Evolutionary conservation across 1,284 basidiomycete genomes (phyloP).

Genomic region (Papiliotrema terrestris): DNA sequence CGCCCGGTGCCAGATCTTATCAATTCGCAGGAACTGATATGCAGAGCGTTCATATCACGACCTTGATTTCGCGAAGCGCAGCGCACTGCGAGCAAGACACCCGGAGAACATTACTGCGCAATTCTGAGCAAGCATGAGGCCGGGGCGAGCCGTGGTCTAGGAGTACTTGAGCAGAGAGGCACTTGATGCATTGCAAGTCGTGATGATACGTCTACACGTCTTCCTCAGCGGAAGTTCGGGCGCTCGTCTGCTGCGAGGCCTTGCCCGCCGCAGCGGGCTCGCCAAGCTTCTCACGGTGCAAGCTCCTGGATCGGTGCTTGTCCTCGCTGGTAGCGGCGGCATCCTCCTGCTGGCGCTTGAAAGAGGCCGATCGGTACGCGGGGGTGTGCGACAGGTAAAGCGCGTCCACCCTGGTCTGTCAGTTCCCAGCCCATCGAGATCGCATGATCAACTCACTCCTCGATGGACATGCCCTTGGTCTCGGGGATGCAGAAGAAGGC

Average conservation of each 20-base stretch:
- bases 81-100: too few species aligned
- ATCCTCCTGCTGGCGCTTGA: conserved; percentile 19
- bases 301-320: conserved; percentile 24
- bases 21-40: too few species aligned
- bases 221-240: conserved; percentile 17
- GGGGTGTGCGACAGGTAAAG: conserved; percentile 43
- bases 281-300: conserved; percentile 18
- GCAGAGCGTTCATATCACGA: too few species aligned
- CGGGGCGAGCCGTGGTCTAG: too few species aligned
- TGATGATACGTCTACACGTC: background rate
- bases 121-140: too few species aligned
- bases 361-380: conserved; percentile 36
- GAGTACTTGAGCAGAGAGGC: too few species aligned
- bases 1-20: too few species aligned
- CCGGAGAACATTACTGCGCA: too few species aligned
- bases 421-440: background rate
- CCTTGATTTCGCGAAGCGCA: too few species aligned
- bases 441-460: conserved; percentile 19
- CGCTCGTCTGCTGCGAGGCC: conserved; percentile 13
- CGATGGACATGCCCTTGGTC: conserved; percentile 43
- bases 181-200: background rate
- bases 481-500: conserved; percentile 50
- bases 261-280: conserved; percentile 8
- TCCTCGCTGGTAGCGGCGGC: conserved; percentile 17
- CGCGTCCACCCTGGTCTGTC: conserved; percentile 38